phyloP scores from a whole-genome alignment of 192 early-diverging fungal genomes.

The Allomyces javanicus region DNA sequence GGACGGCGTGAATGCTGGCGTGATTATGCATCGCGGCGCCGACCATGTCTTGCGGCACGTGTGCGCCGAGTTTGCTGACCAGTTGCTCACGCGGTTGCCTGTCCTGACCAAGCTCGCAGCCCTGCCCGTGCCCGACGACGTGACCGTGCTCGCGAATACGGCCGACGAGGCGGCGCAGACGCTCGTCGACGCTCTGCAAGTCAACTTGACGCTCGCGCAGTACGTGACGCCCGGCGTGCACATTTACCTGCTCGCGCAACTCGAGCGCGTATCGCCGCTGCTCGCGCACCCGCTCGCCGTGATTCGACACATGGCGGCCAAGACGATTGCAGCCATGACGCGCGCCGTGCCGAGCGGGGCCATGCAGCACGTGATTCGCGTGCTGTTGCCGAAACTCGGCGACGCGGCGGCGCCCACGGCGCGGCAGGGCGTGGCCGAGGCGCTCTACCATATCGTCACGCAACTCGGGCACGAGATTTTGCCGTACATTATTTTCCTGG shows the following conservation, averaged over 20 bases:
- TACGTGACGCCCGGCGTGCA: constrained; percentile 30
- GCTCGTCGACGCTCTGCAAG: constrained; percentile 54
- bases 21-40: constrained; percentile 2
- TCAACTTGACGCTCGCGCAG: constrained; percentile 45
- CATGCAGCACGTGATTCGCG: constrained; percentile 63
- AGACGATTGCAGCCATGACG: constrained; percentile 53
- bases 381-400: constrained; percentile 54
- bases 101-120: not conserved
- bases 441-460: constrained; percentile 59
- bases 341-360: constrained; percentile 40
- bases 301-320: constrained; percentile 57
- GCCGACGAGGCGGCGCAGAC: constrained; percentile 26
- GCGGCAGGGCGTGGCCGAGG: constrained; percentile 78
- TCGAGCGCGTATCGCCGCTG: not conserved
- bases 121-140: not conserved
- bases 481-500: constrained; percentile 92
- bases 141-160: too few relatives aligned
- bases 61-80: not conserved
- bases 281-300: constrained; percentile 47
- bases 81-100: not conserved
- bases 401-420: constrained; percentile 41
- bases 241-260: not conserved
- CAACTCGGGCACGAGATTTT: constrained; percentile 59
- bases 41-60: not conserved
- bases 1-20: constrained; percentile 4